Evolutionary conservation across 108 stramenopile species (phyloP).

Genomic region (Skeletonema tropicum): DNA sequence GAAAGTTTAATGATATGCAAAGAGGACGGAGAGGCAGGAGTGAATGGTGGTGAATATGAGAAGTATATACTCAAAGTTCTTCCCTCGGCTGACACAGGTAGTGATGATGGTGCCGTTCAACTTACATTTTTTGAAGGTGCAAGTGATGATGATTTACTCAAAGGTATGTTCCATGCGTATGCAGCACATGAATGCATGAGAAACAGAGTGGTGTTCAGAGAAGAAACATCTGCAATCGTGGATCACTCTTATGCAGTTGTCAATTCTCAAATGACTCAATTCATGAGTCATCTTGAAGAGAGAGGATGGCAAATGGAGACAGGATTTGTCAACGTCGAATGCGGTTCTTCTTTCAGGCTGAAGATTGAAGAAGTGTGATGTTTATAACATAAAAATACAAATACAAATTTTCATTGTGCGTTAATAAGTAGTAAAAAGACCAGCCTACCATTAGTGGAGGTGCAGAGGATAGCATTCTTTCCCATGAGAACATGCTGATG

Average conservation of each 20-base stretch:
- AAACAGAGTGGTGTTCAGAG: neutral
- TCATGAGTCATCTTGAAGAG: conserved; percentile 21
- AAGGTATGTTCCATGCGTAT: conserved; percentile 77
- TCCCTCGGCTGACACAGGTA: neutral
- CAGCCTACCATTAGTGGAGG: too few species aligned
- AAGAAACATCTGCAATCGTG: neutral
- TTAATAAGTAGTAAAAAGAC: too few species aligned
- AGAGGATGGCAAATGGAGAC: conserved; percentile 43
- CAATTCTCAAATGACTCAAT: conserved; percentile 12
- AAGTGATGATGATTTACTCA: conserved; percentile 58
- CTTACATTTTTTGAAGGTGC: conserved; percentile 55
- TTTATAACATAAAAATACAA: too few species aligned
- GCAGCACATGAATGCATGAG: conserved; percentile 15
- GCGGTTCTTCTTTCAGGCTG: conserved; percentile 39
- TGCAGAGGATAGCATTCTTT: too few species aligned
- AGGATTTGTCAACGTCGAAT: conserved; percentile 43
- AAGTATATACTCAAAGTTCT: conserved; percentile 42
- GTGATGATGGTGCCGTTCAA: conserved; percentile 25
- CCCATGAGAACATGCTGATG: too few species aligned
- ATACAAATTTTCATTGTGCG: too few species aligned
- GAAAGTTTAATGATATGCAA: conserved; percentile 9
- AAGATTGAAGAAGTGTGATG: neutral
- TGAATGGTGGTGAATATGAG: conserved; percentile 14
- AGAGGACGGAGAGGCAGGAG: neutral
- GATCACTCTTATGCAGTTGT: conserved; percentile 2